A percentile compares a stretch with the other conserved stretches of the same genome.
These are phyloP conservation scores for Boletellus dicymbophilus DNA, from an alignment of 1,284 basidiomycete species.

Conservation along the genomic window DNA sequence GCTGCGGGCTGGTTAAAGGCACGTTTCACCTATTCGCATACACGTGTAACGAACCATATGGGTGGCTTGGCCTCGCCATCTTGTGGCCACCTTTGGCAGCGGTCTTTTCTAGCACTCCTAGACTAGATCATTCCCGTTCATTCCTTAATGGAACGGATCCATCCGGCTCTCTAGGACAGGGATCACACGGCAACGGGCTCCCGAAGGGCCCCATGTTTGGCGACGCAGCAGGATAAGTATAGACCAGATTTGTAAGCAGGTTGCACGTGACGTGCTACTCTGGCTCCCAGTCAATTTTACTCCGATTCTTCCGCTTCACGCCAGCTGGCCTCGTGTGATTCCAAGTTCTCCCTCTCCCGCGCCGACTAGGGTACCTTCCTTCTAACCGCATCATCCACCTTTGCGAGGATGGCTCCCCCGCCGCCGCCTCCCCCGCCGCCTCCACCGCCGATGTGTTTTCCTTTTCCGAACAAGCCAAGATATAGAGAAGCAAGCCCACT, in stretches of 20 bases:
- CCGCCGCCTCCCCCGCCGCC: conserved; percentile 45
- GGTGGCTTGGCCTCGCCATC: conserved; percentile 11
- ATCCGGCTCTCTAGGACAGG: conserved; percentile 16
- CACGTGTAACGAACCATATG: conserved; percentile 25
- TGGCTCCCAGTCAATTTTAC: conserved; percentile 29
- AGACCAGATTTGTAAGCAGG: conserved; percentile 24
- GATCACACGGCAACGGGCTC: conserved; percentile 26
- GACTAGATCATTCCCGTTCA: not conserved
- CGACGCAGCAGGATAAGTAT: conserved; percentile 22
- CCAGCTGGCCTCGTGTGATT: conserved; percentile 31
- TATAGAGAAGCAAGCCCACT: conserved; percentile 34
- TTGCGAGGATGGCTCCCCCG: conserved; percentile 41
- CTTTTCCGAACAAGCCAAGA: conserved; percentile 41
- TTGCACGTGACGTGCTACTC: conserved; percentile 11
- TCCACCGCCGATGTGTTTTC: conserved; percentile 58
- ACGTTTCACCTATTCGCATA: conserved; percentile 21
- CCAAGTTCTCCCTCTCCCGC: conserved; percentile 15
- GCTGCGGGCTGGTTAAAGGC: conserved; percentile 14
- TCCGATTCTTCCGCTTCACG: conserved; percentile 12
- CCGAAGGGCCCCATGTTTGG: conserved; percentile 21
- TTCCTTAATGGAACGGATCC: conserved; percentile 14
- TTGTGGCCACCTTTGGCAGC: not conserved
- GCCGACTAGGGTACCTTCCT: conserved; percentile 18
- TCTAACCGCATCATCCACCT: conserved; percentile 13
- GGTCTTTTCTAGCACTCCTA: not conserved